Evolutionary conservation across 2,329 filamentous ascomycete species (phyloP), one percentile per base, ranked within the genome.

Genomic region (Bipolaris cookei): DNA sequence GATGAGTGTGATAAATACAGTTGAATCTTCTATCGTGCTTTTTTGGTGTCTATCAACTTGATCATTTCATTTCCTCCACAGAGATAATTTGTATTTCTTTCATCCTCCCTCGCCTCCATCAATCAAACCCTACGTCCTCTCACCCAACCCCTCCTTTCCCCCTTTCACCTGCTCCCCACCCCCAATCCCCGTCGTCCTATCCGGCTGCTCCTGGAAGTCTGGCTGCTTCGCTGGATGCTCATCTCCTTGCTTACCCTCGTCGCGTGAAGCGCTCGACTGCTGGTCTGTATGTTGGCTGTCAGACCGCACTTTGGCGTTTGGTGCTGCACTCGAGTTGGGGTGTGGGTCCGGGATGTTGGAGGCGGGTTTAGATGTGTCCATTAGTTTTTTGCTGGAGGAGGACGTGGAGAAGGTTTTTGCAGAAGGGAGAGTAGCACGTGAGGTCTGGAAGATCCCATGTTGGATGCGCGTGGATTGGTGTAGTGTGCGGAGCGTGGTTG

Each of bases 181-280:
- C 1, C 70, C 73, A 48, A 77, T 75, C 0, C 75, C 75, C 16
- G 75, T 78, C 32, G 50, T 70, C 41, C 72, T 58, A 1, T 57
- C 66, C 4, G 72, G 72, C 58, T 72, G 51, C 16, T 58, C 53
- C 57, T 78, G 75, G 6, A 63, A 49, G 49, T 78, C 75, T 0
- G 75, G 75, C 48, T 77, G 75, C 55, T 77, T 77, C 0, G 75
- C 74, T 1, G 75, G 76, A 51, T 77, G 73, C 18, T 77, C 70
- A 35, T 72, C 68, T 1, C 72, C 72, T 8, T 32, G 65, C 56
- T 67, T 67, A 21, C 66, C 48, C 52, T 73, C 67, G 0, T 71
- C 54, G 6, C 50, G 48, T 0, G 73, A 75, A 14, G 75, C 73
- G 21, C 56, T 70, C 2, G 74, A 76, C 47, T 76, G 70, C 11